These are phyloP conservation scores for Lanzia echinophila DNA, from an alignment of 2,329 filamentous ascomycete genomes.

Conservation along the genomic window DNA sequence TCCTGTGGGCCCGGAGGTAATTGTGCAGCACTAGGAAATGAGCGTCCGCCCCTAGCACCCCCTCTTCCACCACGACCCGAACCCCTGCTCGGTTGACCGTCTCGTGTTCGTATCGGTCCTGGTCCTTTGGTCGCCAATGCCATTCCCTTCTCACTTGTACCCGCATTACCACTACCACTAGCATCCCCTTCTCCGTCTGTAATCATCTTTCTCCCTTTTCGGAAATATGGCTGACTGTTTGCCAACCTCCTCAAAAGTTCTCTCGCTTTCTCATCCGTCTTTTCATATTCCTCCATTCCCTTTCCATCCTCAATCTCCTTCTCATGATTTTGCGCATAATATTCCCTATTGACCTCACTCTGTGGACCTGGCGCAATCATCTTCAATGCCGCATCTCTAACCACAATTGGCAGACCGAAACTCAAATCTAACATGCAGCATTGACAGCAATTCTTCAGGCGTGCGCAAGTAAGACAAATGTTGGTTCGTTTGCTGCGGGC, in stretches of 20 bases:
- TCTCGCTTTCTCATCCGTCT: slow-evolving; percentile 93
- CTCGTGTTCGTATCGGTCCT: slow-evolving; percentile 74
- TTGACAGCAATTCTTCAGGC: slow-evolving; percentile 98
- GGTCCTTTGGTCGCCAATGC: slow-evolving; percentile 46
- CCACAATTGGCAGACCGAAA: slow-evolving; percentile 89
- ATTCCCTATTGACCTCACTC: slow-evolving; percentile 91
- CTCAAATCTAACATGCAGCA: slow-evolving; percentile 97
- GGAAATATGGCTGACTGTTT: slow-evolving; percentile 90
- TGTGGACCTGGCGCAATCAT: slow-evolving; percentile 93
- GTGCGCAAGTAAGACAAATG: slow-evolving; percentile 93
- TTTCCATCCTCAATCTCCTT: slow-evolving; percentile 89
- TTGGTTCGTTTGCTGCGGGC: slow-evolving; percentile 88
- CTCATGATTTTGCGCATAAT: slow-evolving; percentile 96
- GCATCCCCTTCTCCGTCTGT: slow-evolving; percentile 27
- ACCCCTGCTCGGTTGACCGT: slow-evolving; percentile 43
- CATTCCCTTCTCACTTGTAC: slow-evolving; percentile 33
- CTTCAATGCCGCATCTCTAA: slow-evolving; percentile 92
- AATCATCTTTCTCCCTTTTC: slow-evolving; percentile 68
- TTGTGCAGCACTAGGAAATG: slow-evolving; percentile 65
- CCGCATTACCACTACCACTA: slow-evolving; percentile 25
- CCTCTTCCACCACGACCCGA: slow-evolving; percentile 34
- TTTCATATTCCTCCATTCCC: slow-evolving; percentile 85
- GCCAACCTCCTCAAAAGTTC: slow-evolving; percentile 80
- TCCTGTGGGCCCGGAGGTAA: slow-evolving; percentile 77
- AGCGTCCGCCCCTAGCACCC: slow-evolving; percentile 38